phyloP scores from a whole-genome alignment of 2,329 filamentous ascomycete genomes.

The Pleoardoris graminearum region DNA sequence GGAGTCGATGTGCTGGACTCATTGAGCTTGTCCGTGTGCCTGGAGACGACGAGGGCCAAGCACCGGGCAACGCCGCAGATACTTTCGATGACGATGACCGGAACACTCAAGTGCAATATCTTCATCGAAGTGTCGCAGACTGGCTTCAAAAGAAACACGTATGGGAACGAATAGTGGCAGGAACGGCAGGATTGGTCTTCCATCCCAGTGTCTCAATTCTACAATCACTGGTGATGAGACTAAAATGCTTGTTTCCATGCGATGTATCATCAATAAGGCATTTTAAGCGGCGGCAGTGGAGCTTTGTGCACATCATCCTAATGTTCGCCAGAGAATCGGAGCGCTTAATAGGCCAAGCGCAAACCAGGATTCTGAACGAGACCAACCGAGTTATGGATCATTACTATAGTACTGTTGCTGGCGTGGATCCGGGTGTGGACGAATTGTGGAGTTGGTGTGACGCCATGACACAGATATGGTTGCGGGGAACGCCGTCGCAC shows the following conservation, averaged over 20 bases:
- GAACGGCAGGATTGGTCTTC: background rate
- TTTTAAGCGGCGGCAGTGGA: background rate
- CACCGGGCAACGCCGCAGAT: too few relatives aligned
- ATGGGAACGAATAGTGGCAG: background rate
- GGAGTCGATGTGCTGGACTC: constrained; percentile 4
- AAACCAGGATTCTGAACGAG: background rate
- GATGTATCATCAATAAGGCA: background rate
- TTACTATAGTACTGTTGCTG: background rate
- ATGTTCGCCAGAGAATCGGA: background rate
- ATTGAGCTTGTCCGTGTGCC: background rate
- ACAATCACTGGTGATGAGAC: background rate
- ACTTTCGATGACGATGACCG: too few relatives aligned
- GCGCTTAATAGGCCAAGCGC: background rate
- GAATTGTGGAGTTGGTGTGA: background rate
- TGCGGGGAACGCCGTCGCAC: background rate
- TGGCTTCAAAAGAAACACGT: background rate
- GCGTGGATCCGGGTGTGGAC: background rate
- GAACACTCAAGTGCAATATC: background rate
- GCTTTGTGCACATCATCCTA: background rate
- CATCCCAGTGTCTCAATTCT: background rate
- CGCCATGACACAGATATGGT: background rate
- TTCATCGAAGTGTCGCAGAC: background rate
- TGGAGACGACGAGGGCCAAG: background rate
- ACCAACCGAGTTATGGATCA: background rate
- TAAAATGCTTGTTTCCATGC: background rate